Percentiles rank a stretch among this genome's conserved stretches.
Conservation (phyloP, 208 protist genomes). For the Leishmania martiniquensis region DNA sequence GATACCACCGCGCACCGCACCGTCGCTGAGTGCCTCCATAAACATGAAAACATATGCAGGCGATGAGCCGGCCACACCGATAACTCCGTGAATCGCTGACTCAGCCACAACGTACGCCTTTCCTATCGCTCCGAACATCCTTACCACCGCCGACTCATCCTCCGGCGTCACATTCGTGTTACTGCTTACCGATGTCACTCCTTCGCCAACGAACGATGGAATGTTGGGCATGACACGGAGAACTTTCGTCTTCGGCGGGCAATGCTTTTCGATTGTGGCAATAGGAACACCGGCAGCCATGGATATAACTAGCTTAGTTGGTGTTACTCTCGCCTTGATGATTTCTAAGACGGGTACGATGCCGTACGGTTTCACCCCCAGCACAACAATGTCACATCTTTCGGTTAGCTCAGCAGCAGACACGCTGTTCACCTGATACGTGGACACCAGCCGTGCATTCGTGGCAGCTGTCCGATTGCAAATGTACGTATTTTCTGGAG, state of each 20-base stretch:
- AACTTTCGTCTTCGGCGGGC: constrained; percentile 55
- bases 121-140: constrained; percentile 81
- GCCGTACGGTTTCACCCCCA: constrained; percentile 95
- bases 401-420: constrained; percentile 57
- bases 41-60: constrained; percentile 97
- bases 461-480: constrained; percentile 61
- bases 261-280: constrained; percentile 63
- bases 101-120: constrained; percentile 65
- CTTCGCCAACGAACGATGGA: constrained; percentile 75
- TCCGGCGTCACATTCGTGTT: constrained; percentile 45
- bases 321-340: constrained; percentile 43
- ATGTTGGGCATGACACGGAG: constrained; percentile 98
- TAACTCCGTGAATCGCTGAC: constrained; percentile 91
- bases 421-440: constrained; percentile 53
- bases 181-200: constrained; percentile 66
- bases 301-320: constrained; percentile 87
- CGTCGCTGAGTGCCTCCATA: constrained; percentile 97
- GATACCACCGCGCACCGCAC: constrained; percentile 92
- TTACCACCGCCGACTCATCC: constrained; percentile 46
- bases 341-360: constrained; percentile 63
- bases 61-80: constrained; percentile 94
- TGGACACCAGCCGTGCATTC: constrained; percentile 46
- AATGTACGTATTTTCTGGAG: constrained; percentile 62
- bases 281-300: constrained; percentile 93
- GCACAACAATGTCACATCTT: constrained; percentile 81